Evolutionary conservation across 139 green algal genomes (phyloP), one percentile per base, ranked within the genome.

Genomic region (Coccomyxa sp.): DNA sequence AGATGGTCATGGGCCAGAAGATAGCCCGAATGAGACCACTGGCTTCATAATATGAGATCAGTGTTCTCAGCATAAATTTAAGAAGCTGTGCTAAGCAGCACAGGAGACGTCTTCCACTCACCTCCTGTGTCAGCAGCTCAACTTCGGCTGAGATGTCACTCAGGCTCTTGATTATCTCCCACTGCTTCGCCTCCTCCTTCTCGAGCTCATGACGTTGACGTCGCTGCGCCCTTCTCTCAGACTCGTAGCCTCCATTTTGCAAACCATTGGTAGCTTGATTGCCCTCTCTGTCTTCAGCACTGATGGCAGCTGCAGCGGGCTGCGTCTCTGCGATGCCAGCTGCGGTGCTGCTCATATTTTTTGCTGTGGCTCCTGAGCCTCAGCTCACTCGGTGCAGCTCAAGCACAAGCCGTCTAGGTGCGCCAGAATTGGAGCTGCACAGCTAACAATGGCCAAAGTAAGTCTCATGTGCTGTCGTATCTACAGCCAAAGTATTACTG

Each of bases 41-140:
- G 44, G 14, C 14, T 16, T 29, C 44, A 58, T 58, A 29, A 12
- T 58, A 29, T 58, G 44, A 58, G 14, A 58, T 58, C 44, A 29
- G 44, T 16, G 44, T 12, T 58, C 14, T 16, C 44, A 58, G 44
- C 44, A 58, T 58, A 16, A 12, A 12, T 29, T 16, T 16, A 12
- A 58, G 16, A 58, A 58, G 44, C 44, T 58, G 44, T 58, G 44
- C 12, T 37, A 34, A 36, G n/a, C 29, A 18, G 64, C 64, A 3
- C 29, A 37, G 6, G 29, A 38, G 27, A 37, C 24, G 14, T 16
- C 12, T 58, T 12, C 24, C 29, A 37, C 64, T 9, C 41, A 36
- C 86, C 83, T 90, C 84, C 4, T 80, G 68, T 16, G 80, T 80
- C 54, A 90, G 69, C 31, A 82, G 40, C 78, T 90, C 86, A 4